These are phyloP conservation scores for Helminthosporium solani DNA, from an alignment of 2,329 filamentous ascomycete species.

Conservation along the genomic window DNA sequence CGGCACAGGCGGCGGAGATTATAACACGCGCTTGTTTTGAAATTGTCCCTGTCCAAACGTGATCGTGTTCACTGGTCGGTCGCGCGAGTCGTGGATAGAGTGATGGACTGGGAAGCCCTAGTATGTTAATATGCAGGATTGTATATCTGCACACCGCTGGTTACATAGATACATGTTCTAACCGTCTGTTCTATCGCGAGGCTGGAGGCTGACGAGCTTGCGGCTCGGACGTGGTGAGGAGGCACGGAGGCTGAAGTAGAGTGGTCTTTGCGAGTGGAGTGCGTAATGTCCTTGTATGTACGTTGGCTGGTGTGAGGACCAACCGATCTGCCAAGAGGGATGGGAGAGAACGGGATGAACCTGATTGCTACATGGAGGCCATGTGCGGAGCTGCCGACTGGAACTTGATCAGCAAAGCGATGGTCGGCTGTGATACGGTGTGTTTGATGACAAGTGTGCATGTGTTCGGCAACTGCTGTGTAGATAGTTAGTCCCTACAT, in stretches of 20 bases:
- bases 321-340: background rate
- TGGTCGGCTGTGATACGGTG: background rate
- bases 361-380: slow-evolving; percentile 1
- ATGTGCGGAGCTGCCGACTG: background rate
- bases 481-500: too few relatives aligned
- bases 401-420: background rate
- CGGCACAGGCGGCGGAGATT: too few relatives aligned
- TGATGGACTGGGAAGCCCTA: background rate
- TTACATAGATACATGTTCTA: background rate
- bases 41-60: background rate
- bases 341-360: background rate
- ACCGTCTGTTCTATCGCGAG: background rate
- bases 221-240: background rate
- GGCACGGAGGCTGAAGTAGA: too few relatives aligned
- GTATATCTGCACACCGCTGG: background rate
- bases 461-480: too few relatives aligned
- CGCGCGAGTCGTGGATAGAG: background rate
- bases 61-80: slow-evolving; percentile 1
- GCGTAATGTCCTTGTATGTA: background rate
- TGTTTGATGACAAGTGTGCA: background rate
- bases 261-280: too few relatives aligned
- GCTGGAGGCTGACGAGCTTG: background rate
- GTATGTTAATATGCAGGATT: background rate
- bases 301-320: background rate
- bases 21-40: too few relatives aligned